These are phyloP conservation scores for Falciphora oryzae DNA, from an alignment of 2,329 filamentous ascomycete genomes.

Conservation along the genomic window DNA sequence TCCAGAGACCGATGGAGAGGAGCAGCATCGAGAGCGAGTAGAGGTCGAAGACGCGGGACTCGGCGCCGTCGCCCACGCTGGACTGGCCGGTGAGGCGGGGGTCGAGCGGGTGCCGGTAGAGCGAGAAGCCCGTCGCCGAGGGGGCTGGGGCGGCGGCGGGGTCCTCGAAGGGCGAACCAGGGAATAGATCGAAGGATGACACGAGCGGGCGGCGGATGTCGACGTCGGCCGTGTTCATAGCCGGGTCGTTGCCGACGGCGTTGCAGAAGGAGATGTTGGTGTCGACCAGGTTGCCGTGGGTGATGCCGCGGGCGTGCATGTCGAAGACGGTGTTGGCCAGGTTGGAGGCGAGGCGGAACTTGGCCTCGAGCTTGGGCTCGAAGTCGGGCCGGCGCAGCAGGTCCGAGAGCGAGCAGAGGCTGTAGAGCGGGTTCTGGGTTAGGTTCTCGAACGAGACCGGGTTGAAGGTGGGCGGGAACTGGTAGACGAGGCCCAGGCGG, in stretches of 20 bases:
- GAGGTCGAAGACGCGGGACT: conserved; percentile 58
- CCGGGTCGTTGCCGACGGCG: conserved; percentile 34
- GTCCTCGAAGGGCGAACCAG: conserved; percentile 33
- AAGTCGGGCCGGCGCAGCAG: conserved; percentile 46
- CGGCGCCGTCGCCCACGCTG: conserved; percentile 41
- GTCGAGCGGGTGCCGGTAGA: conserved; percentile 64
- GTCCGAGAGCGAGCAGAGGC: conserved; percentile 47
- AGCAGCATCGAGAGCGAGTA: conserved; percentile 70
- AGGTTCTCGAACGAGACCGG: conserved; percentile 47
- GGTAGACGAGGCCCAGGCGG: conserved; percentile 69
- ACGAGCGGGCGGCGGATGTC: conserved; percentile 65
- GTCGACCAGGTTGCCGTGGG: conserved; percentile 64
- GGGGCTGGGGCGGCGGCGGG: conserved; percentile 17
- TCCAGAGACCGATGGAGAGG: conserved; percentile 72
- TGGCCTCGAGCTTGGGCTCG: conserved; percentile 66
- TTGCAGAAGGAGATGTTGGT: conserved; percentile 63
- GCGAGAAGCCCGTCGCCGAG: conserved; percentile 21
- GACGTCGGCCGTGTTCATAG: conserved; percentile 38
- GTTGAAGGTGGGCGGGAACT: conserved; percentile 61
- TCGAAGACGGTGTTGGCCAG: conserved; percentile 68
- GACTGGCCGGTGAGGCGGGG: conserved; percentile 45
- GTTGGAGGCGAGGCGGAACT: conserved; percentile 69
- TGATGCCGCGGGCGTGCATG: conserved; percentile 62
- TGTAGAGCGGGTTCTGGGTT: conserved; percentile 44
- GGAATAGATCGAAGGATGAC: conserved; percentile 71